Percentiles rank a stretch among this genome's conserved stretches.
Conservation (phyloP, 257 asterid genomes). For the Phtheirospermum japonicum region DNA sequence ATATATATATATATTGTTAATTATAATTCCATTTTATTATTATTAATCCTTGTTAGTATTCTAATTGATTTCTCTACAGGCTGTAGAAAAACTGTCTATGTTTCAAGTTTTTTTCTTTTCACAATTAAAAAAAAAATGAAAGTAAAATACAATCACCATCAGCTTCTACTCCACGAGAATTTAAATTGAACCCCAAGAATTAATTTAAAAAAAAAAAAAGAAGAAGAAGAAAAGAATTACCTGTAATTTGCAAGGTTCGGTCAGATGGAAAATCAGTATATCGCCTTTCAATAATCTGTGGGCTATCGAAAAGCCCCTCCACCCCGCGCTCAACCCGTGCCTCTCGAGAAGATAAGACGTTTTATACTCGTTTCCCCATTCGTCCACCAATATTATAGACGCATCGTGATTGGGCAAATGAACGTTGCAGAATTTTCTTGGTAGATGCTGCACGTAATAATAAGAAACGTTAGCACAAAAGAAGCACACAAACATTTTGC, state of each 20-base stretch:
- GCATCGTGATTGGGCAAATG: slow-evolving; percentile 65
- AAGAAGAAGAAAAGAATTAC: slow-evolving; percentile 37
- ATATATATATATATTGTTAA: neutral
- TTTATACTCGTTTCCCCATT: slow-evolving; percentile 75
- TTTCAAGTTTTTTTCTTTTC: too few species aligned
- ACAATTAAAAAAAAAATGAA: too few species aligned
- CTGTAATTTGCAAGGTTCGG: slow-evolving; percentile 75
- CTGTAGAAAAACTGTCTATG: too few species aligned
- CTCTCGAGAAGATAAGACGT: slow-evolving; percentile 67
- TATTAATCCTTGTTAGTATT: too few species aligned
- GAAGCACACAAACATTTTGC: neutral
- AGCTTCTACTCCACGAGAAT: neutral
- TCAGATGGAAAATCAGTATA: slow-evolving; percentile 64
- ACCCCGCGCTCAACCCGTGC: slow-evolving; percentile 88
- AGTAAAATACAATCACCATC: neutral
- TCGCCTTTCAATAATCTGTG: slow-evolving; percentile 82
- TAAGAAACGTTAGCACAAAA: neutral
- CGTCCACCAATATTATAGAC: slow-evolving; percentile 65
- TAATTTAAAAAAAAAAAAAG: neutral
- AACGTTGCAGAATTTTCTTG: slow-evolving; percentile 52
- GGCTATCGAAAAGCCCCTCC: slow-evolving; percentile 80
- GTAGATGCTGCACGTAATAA: slow-evolving; percentile 60
- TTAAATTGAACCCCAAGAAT: neutral
- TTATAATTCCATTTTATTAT: neutral
- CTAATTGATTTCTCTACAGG: too few species aligned